Base-by-base conservation (phyloP, 108 stramenopile genomes). In the Mediolabrus comicus region DNA sequence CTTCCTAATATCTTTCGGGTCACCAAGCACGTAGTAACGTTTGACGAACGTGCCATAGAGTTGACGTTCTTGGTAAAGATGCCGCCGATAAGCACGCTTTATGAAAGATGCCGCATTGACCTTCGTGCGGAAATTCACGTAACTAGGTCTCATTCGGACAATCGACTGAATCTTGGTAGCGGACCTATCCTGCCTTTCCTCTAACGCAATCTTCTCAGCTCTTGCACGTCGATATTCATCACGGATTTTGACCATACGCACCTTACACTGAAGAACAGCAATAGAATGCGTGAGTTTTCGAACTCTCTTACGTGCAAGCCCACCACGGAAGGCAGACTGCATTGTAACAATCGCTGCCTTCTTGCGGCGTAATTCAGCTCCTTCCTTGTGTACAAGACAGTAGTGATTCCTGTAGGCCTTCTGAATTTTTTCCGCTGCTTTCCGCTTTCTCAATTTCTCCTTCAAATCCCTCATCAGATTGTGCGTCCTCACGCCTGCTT, bases 91-190 rank as follows among this genome's bases (percentile, higher is more conserved):
- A 26, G 71, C 60, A 43, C 67, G 43, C 35, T 80, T 80, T 27
- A 80, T 80, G 4, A 57, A 32, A 51, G 62, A 64, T 4, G 72
- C 71, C 8, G 79, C 79, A 0, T 30, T 26, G 16, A 38, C 34
- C 24, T 73, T 54, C 41, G n/a, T 16, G 16, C 39, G 49, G 61
- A 63, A 80, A 12, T 36, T 17, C 11, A 59, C 27, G 32, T 26
- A 58, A 6, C 39, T 52, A 30, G 75, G 8, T 38, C 74, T 79
- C 78, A 89, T 88, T 29, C 89, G 85, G 4, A 75, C 49, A 16
- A 84, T 30, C 14, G 87, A 82, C 70, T 88, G 88, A 53, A 93
- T 86, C 51, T 79, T 79, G 51, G 86, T 83, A 7, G 87, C 87
- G 30, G 87, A 80, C 32, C 41, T 33, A 0, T 59, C 49, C 35